phyloP scores from a whole-genome alignment of 2,329 filamentous ascomycete genomes.

The Fusarium sp. region DNA sequence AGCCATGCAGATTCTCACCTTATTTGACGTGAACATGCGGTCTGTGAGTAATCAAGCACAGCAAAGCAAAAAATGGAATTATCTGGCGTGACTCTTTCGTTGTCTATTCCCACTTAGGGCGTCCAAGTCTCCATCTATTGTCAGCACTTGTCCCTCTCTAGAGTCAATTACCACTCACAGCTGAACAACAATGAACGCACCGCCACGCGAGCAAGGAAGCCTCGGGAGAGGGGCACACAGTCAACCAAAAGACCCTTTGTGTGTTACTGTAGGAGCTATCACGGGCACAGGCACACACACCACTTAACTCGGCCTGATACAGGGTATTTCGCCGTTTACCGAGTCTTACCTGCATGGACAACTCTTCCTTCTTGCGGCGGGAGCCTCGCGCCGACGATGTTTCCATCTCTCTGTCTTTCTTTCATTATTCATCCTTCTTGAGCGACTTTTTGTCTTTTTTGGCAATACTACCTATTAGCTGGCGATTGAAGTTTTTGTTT shows the following conservation, averaged over 20 bases:
- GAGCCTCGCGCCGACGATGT: conserved; percentile 6
- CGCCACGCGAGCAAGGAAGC: background rate
- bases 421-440: conserved; percentile 19
- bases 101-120: background rate
- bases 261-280: background rate
- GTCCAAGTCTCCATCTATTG: background rate
- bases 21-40: background rate
- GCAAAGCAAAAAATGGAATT: background rate
- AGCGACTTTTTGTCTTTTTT: background rate
- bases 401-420: conserved; percentile 21
- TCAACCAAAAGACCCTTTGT: background rate
- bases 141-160: background rate
- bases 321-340: conserved; percentile 8
- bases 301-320: background rate
- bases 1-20: background rate
- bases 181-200: background rate
- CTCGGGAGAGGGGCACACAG: background rate
- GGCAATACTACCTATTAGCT: background rate
- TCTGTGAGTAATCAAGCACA: background rate
- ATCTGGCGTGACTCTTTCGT: background rate
- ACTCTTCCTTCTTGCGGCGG: conserved; percentile 3
- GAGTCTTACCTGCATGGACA: conserved; percentile 35
- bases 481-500: background rate
- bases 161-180: background rate
- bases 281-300: background rate